Evolutionary conservation across 345 rosid species (phyloP).

Genomic region (Schrenkiella parvula): DNA sequence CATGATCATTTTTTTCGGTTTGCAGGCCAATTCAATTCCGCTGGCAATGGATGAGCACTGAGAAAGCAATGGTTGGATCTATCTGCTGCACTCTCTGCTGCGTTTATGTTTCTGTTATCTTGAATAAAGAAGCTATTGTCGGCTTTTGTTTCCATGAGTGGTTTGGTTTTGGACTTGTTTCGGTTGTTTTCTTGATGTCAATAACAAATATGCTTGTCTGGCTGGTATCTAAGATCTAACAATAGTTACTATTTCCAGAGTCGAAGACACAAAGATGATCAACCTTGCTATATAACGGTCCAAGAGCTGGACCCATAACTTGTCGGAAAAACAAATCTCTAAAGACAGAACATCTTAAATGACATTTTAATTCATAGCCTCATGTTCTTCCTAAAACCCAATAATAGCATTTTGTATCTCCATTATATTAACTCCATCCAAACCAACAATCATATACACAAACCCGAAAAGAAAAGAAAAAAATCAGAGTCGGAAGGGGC

Average conservation of each 20-base stretch:
- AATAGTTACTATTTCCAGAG: not conserved
- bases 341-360: not conserved
- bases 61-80: not conserved
- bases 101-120: slow-evolving; percentile 5
- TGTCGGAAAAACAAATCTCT: not conserved
- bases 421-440: not conserved
- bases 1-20: not conserved
- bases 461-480: not conserved
- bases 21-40: slow-evolving; percentile 43
- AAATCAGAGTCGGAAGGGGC: not conserved
- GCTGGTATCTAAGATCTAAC: not conserved
- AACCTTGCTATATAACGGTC: not conserved
- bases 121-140: slow-evolving; percentile 9
- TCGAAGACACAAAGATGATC: not conserved
- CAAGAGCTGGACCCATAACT: not conserved
- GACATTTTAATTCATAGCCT: not conserved
- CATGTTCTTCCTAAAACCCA: not conserved
- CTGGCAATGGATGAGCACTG: slow-evolving; percentile 34
- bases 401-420: not conserved
- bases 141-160: not conserved
- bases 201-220: not conserved
- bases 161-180: not conserved
- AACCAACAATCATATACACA: not conserved
- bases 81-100: not conserved
- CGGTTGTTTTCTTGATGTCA: not conserved